A percentile compares a stretch with the other conserved stretches of the same genome.
phyloP scores from a whole-genome alignment of 805 yeast genomes.

The Candida silvicultrix region DNA sequence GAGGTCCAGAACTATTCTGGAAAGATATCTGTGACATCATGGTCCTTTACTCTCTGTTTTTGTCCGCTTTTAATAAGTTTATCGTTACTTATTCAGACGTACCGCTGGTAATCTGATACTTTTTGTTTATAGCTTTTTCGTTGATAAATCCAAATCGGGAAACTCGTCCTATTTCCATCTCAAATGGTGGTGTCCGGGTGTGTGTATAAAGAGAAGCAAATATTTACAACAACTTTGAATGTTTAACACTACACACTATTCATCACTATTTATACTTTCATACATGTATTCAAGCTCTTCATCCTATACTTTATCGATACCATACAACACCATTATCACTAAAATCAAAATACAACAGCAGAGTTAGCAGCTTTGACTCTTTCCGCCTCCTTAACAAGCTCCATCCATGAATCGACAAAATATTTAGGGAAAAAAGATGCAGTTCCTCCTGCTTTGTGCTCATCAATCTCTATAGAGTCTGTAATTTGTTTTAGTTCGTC shows the following conservation, averaged over 20 bases:
- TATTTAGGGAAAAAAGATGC: no score
- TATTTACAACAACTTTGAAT: no score
- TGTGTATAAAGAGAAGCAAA: no score
- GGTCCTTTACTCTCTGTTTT: neutral
- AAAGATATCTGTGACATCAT: neutral
- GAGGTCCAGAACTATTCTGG: conserved; percentile 10
- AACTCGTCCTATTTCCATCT: neutral
- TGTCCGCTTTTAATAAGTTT: no score
- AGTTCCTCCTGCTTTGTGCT: neutral
- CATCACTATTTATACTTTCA: no score
- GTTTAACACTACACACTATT: no score
- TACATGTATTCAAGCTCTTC: no score
- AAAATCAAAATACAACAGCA: no score
- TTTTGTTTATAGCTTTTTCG: neutral
- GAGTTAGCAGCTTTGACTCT: neutral
- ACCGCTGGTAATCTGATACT: neutral
- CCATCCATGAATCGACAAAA: neutral
- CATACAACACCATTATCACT: no score
- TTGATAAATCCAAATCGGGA: neutral
- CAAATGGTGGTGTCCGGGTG: neutral
- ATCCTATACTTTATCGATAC: no score
- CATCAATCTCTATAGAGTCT: neutral
- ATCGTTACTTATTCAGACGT: no score
- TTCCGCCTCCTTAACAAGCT: neutral
- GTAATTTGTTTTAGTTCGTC: neutral